phyloP scores from a whole-genome alignment of 1,284 basidiomycete genomes.

The Rhodotorula sp. region DNA sequence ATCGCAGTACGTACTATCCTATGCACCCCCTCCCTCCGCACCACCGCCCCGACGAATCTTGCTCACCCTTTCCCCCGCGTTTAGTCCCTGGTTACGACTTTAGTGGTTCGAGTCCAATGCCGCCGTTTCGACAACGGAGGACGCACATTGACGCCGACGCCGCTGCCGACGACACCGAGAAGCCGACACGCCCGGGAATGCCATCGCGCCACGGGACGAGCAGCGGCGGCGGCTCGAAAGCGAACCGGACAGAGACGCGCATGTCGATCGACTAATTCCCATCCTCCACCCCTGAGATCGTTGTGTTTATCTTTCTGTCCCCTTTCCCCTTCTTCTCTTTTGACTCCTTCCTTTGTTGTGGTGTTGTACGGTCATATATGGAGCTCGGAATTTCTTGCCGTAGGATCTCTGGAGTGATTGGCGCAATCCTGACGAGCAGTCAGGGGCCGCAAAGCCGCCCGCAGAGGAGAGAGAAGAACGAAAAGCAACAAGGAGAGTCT shows the following conservation, averaged over 20 bases:
- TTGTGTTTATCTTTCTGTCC: neutral
- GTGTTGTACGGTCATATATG: too few relatives aligned
- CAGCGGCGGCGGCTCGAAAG: neutral
- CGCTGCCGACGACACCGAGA: neutral
- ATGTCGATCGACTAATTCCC: conserved; percentile 7
- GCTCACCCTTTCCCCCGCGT: neutral
- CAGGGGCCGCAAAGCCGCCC: too few relatives aligned
- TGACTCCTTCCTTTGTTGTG: too few relatives aligned
- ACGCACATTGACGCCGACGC: neutral
- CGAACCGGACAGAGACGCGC: conserved; percentile 5
- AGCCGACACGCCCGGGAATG: neutral
- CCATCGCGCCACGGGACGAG: neutral
- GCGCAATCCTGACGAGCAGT: too few relatives aligned
- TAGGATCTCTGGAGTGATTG: too few relatives aligned
- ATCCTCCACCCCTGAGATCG: neutral
- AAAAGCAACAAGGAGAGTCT: neutral
- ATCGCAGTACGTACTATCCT: conserved; percentile 32
- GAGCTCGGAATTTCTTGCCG: too few relatives aligned
- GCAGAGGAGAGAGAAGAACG: neutral
- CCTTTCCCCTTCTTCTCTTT: too few relatives aligned
- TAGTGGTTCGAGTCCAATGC: neutral
- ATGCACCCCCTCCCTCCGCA: too few relatives aligned
- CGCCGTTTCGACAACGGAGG: neutral
- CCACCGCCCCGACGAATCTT: too few relatives aligned
- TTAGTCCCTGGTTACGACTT: conserved; percentile 32